Evolutionary conservation across 2,329 filamentous ascomycete genomes (phyloP).

Genomic region (Hymenoscyphus repandus): DNA sequence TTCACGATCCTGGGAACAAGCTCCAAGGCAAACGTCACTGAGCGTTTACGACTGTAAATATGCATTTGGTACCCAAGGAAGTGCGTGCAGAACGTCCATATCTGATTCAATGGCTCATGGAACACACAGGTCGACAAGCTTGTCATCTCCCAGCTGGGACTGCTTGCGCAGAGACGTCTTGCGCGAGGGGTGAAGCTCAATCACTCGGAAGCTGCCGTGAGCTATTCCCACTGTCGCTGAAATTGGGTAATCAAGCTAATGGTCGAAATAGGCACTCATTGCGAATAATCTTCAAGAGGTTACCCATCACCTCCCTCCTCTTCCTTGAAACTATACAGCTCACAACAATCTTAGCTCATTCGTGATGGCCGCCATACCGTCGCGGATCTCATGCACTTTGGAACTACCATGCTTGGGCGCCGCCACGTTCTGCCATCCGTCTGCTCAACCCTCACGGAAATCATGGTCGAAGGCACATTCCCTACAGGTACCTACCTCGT

Average conservation of each 20-base stretch:
- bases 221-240: constrained; percentile 26
- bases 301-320: constrained; percentile 21
- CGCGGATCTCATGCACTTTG: constrained; percentile 87
- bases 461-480: constrained; percentile 95
- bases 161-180: constrained; percentile 80
- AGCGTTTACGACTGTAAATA: background rate
- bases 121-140: constrained; percentile 82
- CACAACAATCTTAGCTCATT: constrained; percentile 57
- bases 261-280: constrained; percentile 61
- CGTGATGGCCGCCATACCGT: constrained; percentile 93
- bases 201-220: constrained; percentile 78
- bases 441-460: constrained; percentile 68
- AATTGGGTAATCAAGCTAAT: constrained; percentile 9
- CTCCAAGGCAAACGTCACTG: background rate
- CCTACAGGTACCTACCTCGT: constrained; percentile 87
- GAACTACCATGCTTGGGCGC: constrained; percentile 86
- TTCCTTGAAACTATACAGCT: constrained; percentile 7
- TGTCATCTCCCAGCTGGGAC: constrained; percentile 80
- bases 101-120: background rate
- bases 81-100: background rate
- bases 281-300: constrained; percentile 86
- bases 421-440: constrained; percentile 87
- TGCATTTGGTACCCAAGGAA: constrained; percentile 5
- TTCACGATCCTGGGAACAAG: background rate
- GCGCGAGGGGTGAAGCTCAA: constrained; percentile 86